Evolutionary conservation across 2,329 filamentous ascomycete species (phyloP), one percentile per base, ranked within the genome.

Genomic region (Xylaria sp.): DNA sequence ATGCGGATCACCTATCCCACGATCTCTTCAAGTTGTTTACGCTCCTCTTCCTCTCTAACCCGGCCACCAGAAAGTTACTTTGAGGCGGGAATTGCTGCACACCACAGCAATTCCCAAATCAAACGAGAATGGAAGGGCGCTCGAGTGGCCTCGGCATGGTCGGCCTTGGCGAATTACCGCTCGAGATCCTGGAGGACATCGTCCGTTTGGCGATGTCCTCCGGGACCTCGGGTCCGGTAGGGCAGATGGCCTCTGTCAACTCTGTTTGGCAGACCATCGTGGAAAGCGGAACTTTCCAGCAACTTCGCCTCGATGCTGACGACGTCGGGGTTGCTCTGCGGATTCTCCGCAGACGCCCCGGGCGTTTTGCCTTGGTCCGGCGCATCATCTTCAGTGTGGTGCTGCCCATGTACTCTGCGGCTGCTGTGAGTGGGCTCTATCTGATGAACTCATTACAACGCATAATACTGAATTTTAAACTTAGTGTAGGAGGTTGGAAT

Each of bases 131-230:
- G 44, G 15, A 20, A 20, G 12, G 6, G 20, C n/a, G 23, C 25
- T 41, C 23, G 2, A 48, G 61, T 54, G 32, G 25, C 10, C 41
- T 12, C 37, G 46, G 12, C 15, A 69, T 69, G 67, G 28, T 50
- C 28, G 52, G 20, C 18, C 39, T 69, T n/a, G 25, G 28, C 32
- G 15, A 63, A 2, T 7, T 70, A 20, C 68, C 68, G n/a, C n/a
- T 61, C n/a, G 64, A 68, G 41, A 15, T 70, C 59, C 50, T 67
- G 9, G 64, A 67, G 64, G 60, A 65, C 23, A 65, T 70, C 60
- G 51, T 68, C 64, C n/a, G 12, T 20, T 20, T 18, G 50, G 51
- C 56, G 50, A 1, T 70, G 60, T 37, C 59, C 37, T 25, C 41
- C 32, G 7, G 51, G 51, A 23, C n/a, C 59, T 48, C 60, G n/a